These are phyloP conservation scores for Nakaseomyces bracarensis DNA, from an alignment of 1,139 yeast genomes.

Conservation along the genomic window DNA sequence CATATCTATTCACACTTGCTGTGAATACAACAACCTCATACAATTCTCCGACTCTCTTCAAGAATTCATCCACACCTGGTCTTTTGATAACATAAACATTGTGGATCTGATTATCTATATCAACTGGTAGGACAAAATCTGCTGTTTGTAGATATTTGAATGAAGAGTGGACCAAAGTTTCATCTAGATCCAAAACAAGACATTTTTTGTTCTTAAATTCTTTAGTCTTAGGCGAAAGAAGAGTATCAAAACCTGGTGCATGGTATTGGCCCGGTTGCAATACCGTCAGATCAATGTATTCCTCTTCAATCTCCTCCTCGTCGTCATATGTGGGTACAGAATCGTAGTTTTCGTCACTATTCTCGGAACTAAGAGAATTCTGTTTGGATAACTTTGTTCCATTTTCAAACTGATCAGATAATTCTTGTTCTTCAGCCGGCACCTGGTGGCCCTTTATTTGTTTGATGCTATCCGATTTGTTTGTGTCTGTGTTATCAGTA, in stretches of 20 bases:
- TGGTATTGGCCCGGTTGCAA: slow-evolving; percentile 61
- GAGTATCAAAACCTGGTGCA: slow-evolving; percentile 54
- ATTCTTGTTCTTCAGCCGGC: not conserved
- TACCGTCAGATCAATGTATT: slow-evolving; percentile 43
- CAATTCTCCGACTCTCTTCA: slow-evolving; percentile 70
- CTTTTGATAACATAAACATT: slow-evolving; percentile 92
- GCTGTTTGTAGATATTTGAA: slow-evolving; percentile 87
- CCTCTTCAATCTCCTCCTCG: slow-evolving; percentile 14
- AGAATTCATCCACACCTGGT: slow-evolving; percentile 93
- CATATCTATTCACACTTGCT: slow-evolving; percentile 88
- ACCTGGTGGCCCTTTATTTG: not conserved
- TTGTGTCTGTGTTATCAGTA: too few relatives aligned
- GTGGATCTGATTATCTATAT: slow-evolving; percentile 81
- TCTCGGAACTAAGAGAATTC: not conserved
- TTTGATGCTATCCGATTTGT: not conserved
- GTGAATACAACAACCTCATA: slow-evolving; percentile 95
- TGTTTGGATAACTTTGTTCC: slow-evolving; percentile 1
- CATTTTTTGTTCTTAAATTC: slow-evolving; percentile 57
- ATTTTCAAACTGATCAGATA: not conserved
- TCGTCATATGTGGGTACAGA: slow-evolving; percentile 7
- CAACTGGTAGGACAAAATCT: slow-evolving; percentile 88
- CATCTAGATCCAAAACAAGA: slow-evolving; percentile 84
- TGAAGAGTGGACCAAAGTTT: slow-evolving; percentile 89
- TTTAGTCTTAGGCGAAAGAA: slow-evolving; percentile 42
- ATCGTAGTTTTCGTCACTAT: slow-evolving; percentile 5